These are phyloP conservation scores for Mycena belliarum DNA, from an alignment of 768 basidiomycete species.

Conservation along the genomic window DNA sequence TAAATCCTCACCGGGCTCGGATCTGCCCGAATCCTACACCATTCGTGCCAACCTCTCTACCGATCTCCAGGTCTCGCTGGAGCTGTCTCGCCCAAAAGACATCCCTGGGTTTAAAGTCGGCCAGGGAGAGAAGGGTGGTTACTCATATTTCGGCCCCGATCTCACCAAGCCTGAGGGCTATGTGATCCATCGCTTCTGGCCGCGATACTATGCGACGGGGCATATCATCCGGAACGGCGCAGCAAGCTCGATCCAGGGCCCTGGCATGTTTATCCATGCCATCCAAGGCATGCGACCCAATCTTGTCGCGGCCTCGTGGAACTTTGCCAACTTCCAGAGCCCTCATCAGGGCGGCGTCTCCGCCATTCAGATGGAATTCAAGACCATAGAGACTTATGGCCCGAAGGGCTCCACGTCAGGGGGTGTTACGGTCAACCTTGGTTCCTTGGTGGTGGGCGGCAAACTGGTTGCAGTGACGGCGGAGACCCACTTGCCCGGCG, in stretches of 20 bases:
- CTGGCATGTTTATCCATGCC: constrained; percentile 90
- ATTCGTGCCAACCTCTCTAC: constrained; percentile 78
- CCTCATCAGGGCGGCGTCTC: constrained; percentile 70
- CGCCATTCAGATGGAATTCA: constrained; percentile 95
- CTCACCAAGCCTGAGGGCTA: constrained; percentile 73
- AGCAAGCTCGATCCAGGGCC: constrained; percentile 56
- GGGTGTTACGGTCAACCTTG: constrained; percentile 82
- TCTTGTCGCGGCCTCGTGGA: constrained; percentile 90
- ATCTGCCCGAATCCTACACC: constrained; percentile 75
- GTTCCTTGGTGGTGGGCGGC: constrained; percentile 78
- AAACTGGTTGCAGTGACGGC: constrained; percentile 78
- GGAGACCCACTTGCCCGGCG: constrained; percentile 76
- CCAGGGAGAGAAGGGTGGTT: constrained; percentile 83
- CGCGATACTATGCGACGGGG: constrained; percentile 62
- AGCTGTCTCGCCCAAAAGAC: constrained; percentile 65
- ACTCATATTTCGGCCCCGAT: constrained; percentile 83
- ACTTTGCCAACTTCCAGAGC: constrained; percentile 92
- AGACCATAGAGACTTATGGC: constrained; percentile 78
- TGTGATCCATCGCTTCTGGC: constrained; percentile 92
- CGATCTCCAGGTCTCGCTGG: constrained; percentile 80
- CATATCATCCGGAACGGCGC: constrained; percentile 67
- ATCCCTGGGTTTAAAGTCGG: constrained; percentile 91
- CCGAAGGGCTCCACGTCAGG: constrained; percentile 80
- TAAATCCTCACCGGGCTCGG: constrained; percentile 54
- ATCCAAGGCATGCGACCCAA: constrained; percentile 99